Base-by-base conservation (phyloP, 1,284 basidiomycete species). In the Boletellus deceptivus region DNA sequence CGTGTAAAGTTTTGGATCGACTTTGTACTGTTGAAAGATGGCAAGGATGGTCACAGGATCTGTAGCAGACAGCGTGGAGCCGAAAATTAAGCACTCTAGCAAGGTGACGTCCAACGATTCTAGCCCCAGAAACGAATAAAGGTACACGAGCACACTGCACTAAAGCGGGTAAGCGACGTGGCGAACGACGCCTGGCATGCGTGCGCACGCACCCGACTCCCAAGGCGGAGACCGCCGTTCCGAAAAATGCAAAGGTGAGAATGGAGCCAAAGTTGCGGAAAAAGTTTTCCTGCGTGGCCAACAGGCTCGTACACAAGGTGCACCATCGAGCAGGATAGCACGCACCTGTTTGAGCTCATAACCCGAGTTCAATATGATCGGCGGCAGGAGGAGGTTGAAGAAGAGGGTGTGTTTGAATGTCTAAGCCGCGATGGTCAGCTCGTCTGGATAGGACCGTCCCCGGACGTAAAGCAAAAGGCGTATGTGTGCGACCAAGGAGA, bases 21-120 rank as follows among this genome's bases (percentile, higher is more conserved):
- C 96, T 70, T 98, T 97, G 75, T 97, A 92, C 57, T 96, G 92
- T 63, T 98, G 95, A 78, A 99, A 99, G 57, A 99, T 99, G 43
- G 96, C 93, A 24, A 99, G 79, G 66, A 99, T 98, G 2, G 97
- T 99, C 31, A 99, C 95, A 0, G 96, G 97, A 67, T 99, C 96
- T 27, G 97, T 99, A 0, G 97, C 96, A 29, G 93, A 96, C 13
- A 99, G 77, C 1, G 96, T 98, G 7, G 95, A 97, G 29, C 96
- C 96, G 67, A 98, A 98, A 42, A 90, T 93, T 37, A 99, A 81
- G 66, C 96, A 98, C 71, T 99, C 97, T 48, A 94, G 79, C 40
- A 92, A 75, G 0, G 84, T 84, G 48, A 97, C 73, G 48, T 88
- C 79, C 50, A 96, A 77, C 0, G 86, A 86, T 68, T 97, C 93